phyloP scores from a whole-genome alignment of 345 rosid species.

The Litchi chinensis region DNA sequence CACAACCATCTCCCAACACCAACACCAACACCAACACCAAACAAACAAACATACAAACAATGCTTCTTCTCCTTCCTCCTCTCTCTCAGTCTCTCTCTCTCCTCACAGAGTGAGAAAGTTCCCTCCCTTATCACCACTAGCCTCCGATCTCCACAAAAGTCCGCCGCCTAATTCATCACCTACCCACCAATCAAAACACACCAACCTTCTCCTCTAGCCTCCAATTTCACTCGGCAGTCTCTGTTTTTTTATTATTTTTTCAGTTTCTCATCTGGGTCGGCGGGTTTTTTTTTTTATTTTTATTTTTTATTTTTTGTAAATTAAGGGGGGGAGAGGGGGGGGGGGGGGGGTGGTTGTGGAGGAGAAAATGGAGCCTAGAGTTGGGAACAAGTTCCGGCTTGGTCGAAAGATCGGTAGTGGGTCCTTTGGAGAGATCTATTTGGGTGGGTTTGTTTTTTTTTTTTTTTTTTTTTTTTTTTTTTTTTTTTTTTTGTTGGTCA shows the following conservation, averaged over 20 bases:
- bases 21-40: not conserved
- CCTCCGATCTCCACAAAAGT: not conserved
- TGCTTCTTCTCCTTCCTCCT: not conserved
- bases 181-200: not conserved
- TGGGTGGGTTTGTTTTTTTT: constrained; percentile 51
- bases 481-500: constrained; percentile 8
- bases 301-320: not conserved
- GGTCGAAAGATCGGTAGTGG: constrained; percentile 98
- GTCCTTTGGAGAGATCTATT: constrained; percentile 98
- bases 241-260: not conserved
- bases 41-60: not conserved
- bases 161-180: not conserved
- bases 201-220: not conserved
- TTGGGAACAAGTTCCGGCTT: constrained; percentile 86
- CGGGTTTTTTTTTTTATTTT: not conserved
- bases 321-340: not conserved
- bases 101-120: constrained; percentile 27
- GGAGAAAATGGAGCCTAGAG: constrained; percentile 64
- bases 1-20: constrained; percentile 8
- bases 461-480: constrained; percentile 3
- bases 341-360: too few species aligned
- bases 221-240: not conserved
- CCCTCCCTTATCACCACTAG: not conserved
- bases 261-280: not conserved
- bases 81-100: constrained; percentile 7